Evolutionary conservation across 495 filamentous ascomycete genomes (phyloP), one percentile per base, ranked within the genome.

Genomic region (Geopyxis carbonaria): DNA sequence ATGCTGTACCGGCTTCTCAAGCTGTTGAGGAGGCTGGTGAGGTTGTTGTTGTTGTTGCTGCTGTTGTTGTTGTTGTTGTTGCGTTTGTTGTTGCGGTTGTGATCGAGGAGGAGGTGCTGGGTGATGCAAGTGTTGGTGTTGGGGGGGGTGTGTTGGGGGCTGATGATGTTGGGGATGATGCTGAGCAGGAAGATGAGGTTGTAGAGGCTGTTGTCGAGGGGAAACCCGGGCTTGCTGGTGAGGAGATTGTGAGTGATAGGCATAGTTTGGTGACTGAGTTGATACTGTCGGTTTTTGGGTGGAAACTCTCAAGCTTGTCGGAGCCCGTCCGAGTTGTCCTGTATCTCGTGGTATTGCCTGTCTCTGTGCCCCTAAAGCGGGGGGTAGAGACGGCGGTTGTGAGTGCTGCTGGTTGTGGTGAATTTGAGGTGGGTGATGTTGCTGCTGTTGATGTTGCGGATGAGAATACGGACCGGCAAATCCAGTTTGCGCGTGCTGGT

Each of bases 401-500:
- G 41, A 46, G 22, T 55, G 52, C 40, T 54, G 43, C 11, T 50
- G 31, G 29, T 55, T 46, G 21, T 46, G 44, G 27, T 22, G 28
- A n/a, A 25, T 21, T n/a, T 34, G 44, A 20, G 37, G 31, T 27
- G 28, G 22, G 9, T 47, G 44, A 8, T 13, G 33, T 13, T 38
- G 31, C 19, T 44, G 42, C 19, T 48, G 42, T 14, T 20, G 30
- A 9, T 44, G 40, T 11, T 55, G 51, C 21, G 35, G 36, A 27
- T 50, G 43, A 23, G 46, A 22, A n/a, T 37, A 34, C 9, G 16
- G 4, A 10, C 1, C 9, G 7, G 29, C 4, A 14, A 16, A 34
- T 15, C 18, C 43, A 30, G 40, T 53, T 49, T 41, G 16, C 62
- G 68, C 8, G 70, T 72, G 35, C 79, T 51, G 51, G 24, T 44